Evolutionary conservation across 2,329 filamentous ascomycete species (phyloP).

Genomic region (Grosmannia clavigera): DNA sequence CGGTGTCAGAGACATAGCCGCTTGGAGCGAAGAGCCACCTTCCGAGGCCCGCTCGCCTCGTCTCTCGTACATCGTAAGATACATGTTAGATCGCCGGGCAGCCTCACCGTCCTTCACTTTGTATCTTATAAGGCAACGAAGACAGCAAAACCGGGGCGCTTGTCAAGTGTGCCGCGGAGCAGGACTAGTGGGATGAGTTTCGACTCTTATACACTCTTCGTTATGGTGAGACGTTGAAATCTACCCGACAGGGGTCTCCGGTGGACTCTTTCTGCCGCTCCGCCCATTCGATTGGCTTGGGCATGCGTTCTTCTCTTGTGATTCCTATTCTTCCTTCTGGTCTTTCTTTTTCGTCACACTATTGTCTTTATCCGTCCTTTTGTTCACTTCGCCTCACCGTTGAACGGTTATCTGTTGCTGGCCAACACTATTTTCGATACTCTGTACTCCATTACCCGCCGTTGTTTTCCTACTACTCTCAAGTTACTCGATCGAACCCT

Average conservation of each 20-base stretch:
- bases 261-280: background rate
- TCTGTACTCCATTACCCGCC: background rate
- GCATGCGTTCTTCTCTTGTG: background rate
- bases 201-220: background rate
- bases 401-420: conserved; percentile 12
- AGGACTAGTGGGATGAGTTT: background rate
- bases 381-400: conserved; percentile 7
- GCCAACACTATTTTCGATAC: conserved; percentile 8
- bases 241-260: background rate
- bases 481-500: background rate
- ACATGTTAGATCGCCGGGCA: conserved; percentile 4
- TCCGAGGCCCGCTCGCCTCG: background rate
- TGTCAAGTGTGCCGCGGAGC: background rate
- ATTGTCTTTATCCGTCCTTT: background rate
- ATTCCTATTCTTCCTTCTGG: background rate
- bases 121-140: background rate
- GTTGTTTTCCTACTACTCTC: background rate
- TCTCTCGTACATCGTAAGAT: background rate
- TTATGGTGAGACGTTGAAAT: background rate
- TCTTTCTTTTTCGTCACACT: background rate
- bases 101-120: background rate
- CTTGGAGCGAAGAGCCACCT: background rate
- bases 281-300: background rate
- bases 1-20: background rate
- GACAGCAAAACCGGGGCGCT: background rate